Evolutionary conservation across 441 rosid species (phyloP).

Genomic region (Jatropha podagrica): DNA sequence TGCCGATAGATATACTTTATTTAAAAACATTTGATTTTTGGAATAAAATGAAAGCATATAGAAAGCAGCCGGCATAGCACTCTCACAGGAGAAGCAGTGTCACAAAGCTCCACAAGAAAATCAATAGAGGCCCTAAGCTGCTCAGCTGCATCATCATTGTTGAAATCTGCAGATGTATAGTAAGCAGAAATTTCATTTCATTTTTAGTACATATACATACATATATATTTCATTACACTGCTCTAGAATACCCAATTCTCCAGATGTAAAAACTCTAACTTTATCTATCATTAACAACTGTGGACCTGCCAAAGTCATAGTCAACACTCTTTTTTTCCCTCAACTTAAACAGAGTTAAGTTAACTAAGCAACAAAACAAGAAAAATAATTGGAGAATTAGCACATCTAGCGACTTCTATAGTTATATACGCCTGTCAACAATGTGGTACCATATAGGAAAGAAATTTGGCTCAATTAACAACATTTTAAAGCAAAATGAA

Average conservation of each 20-base stretch:
- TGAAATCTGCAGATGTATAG: conserved; percentile 43
- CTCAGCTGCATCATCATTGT: conserved; percentile 55
- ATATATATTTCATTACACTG: no score
- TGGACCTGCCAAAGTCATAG: background rate
- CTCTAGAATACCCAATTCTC: no score
- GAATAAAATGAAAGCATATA: background rate
- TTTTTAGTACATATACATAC: background rate
- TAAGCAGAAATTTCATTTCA: background rate
- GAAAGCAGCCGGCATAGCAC: background rate
- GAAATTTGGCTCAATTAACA: background rate
- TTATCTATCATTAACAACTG: background rate
- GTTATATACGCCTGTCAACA: no score
- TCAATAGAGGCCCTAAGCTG: conserved; percentile 70
- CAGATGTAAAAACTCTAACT: no score
- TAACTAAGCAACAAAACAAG: background rate
- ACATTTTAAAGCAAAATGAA: background rate
- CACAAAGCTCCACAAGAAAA: conserved; percentile 72
- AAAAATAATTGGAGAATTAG: background rate
- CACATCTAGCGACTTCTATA: background rate
- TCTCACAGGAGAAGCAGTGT: conserved; percentile 47
- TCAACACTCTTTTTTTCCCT: background rate
- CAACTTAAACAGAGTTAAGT: background rate
- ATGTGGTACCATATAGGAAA: background rate
- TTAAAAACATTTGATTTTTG: background rate
- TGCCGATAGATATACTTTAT: background rate